Conservation (phyloP, 2,329 filamentous ascomycete species). For the Cladosporium sp. region DNA sequence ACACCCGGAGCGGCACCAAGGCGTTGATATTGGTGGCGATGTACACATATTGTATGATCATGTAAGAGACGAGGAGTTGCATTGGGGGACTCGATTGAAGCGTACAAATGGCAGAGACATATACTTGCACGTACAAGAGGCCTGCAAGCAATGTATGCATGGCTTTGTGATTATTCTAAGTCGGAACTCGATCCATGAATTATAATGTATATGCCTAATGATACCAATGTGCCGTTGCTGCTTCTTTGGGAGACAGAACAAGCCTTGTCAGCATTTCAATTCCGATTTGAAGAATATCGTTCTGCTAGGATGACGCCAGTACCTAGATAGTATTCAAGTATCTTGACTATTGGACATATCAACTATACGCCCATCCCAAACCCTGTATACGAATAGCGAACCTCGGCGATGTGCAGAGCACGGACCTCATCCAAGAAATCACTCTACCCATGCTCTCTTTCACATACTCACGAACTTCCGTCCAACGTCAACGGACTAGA, state of each 20-base stretch:
- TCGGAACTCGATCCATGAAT: background rate
- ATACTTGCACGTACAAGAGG: background rate
- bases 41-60: constrained; percentile 13
- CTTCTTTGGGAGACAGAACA: too few species aligned
- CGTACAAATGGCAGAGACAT: background rate
- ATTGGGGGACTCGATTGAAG: background rate
- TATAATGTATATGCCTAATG: background rate
- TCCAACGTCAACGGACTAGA: background rate
- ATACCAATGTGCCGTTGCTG: background rate
- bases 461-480: background rate
- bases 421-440: background rate
- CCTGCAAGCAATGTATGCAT: background rate
- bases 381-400: background rate
- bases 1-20: constrained; percentile 44
- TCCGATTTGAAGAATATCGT: too few species aligned
- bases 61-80: background rate
- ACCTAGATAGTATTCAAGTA: background rate
- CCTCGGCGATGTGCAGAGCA: background rate
- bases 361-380: background rate
- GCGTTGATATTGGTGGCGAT: constrained; percentile 26
- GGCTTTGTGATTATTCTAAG: background rate
- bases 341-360: background rate
- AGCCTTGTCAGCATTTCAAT: background rate
- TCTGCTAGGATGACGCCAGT: too few species aligned
- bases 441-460: background rate